phyloP scores from a whole-genome alignment of 225 moss, liverwort and hornwort genomes.

The Pseudoscleropodium purum region DNA sequence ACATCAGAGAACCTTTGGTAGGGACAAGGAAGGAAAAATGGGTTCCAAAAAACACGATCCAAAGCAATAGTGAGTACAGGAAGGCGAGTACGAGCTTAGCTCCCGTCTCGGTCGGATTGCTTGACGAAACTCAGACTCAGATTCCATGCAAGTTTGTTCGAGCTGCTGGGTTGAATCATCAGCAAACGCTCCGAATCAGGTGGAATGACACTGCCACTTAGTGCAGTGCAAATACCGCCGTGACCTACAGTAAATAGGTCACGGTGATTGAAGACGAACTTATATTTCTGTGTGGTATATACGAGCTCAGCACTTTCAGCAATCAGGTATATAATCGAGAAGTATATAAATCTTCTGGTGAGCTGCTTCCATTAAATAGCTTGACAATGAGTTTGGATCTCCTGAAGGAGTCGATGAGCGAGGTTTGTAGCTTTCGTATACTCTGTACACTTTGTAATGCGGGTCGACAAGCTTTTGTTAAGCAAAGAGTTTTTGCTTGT shows the following conservation, averaged over 20 bases:
- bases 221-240: neutral
- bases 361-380: neutral
- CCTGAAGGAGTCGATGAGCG: neutral
- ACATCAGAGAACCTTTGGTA: neutral
- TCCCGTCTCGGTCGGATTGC: neutral
- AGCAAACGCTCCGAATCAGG: neutral
- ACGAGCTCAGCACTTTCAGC: neutral
- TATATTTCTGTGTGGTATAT: neutral
- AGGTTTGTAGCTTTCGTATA: neutral
- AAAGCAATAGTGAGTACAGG: neutral
- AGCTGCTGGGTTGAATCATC: neutral
- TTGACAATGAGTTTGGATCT: neutral
- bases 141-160: neutral
- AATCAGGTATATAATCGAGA: neutral
- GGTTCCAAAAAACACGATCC: neutral
- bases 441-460: neutral
- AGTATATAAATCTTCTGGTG: neutral
- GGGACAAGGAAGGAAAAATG: neutral
- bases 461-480: neutral
- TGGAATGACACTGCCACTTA: neutral
- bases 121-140: neutral
- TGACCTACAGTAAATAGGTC: neutral
- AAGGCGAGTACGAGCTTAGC: neutral
- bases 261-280: neutral
- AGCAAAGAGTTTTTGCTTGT: neutral